Percentiles rank a stretch among this genome's conserved stretches.
Evolutionary conservation across 2,329 filamentous ascomycete species (phyloP).

Genomic region (Colletotrichum neosansevieriae): DNA sequence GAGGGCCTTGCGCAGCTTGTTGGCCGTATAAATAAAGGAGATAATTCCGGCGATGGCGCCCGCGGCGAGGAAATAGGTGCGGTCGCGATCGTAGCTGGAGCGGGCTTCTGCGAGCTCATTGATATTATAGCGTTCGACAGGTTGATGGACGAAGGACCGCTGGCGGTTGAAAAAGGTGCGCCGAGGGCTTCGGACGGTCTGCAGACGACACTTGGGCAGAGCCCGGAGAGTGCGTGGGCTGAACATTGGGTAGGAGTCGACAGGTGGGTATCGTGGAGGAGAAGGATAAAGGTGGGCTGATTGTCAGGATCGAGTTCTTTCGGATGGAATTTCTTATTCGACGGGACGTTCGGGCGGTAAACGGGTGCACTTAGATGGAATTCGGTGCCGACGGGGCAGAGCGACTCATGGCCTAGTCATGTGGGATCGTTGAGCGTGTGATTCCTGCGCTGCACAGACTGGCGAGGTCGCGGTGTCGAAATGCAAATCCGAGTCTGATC

Average conservation of each 20-base stretch:
- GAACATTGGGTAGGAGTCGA: slow-evolving; percentile 44
- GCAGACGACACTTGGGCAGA: slow-evolving; percentile 42
- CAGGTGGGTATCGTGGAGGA: not conserved
- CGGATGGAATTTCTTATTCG: slow-evolving; percentile 21
- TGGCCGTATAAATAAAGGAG: slow-evolving; percentile 64
- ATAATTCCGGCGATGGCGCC: slow-evolving; percentile 64
- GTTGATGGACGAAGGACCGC: slow-evolving; percentile 46
- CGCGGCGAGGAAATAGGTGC: slow-evolving; percentile 63
- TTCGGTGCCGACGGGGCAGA: slow-evolving; percentile 36
- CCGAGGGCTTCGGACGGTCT: slow-evolving; percentile 40
- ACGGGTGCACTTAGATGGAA: slow-evolving; percentile 22
- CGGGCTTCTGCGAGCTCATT: slow-evolving; percentile 59
- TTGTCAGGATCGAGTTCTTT: slow-evolving; percentile 13
- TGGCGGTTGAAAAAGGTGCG: slow-evolving; percentile 52
- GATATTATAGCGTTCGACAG: slow-evolving; percentile 64
- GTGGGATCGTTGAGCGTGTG: slow-evolving; percentile 19
- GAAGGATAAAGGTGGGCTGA: slow-evolving; percentile 19
- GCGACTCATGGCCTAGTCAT: slow-evolving; percentile 30
- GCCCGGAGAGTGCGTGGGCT: slow-evolving; percentile 45
- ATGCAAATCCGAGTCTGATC: slow-evolving; percentile 27
- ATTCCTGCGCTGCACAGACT: slow-evolving; percentile 32
- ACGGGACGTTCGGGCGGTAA: slow-evolving; percentile 32
- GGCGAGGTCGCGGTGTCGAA: slow-evolving; percentile 16
- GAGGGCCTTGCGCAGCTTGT: slow-evolving; percentile 61
- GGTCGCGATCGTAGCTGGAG: slow-evolving; percentile 63